Base-by-base conservation (phyloP, 2,329 filamentous ascomycete species). In the Chaetomiaceae sp. region DNA sequence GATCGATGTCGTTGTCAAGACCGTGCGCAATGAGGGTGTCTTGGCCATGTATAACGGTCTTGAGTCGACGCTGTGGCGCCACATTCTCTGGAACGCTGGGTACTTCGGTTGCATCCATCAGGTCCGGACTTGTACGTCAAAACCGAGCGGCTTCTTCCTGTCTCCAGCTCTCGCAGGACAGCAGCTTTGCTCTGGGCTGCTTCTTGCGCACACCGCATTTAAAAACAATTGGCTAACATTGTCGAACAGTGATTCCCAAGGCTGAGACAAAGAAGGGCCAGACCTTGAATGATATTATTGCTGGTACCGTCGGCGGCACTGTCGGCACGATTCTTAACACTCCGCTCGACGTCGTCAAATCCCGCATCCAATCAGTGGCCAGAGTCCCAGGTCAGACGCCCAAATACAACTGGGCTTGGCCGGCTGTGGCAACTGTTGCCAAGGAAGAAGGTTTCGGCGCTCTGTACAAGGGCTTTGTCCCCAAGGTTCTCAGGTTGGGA, bases 91-190 rank as follows among this genome's bases (percentile, higher is more conserved):
- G 91, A 96, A 96, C 73, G 84, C 88, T 13, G 92, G 91, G 54
- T 96, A 96, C 80, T 99, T 99, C 71, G 94, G 94, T 66, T 95
- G 90, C 73, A 99, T 99, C 70, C 96, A 95, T 84, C 94, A 99
- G 75, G 89, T 97, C 58, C 87, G 91, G 68, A 81, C 83, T 56
- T 76, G n/a, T n/a, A n/a, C n/a, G n/a, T n/a, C n/a, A n/a, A n/a
- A n/a, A n/a, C n/a, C n/a, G n/a, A n/a, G n/a, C n/a, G n/a, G n/a
- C n/a, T n/a, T n/a, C n/a, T n/a, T n/a, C n/a, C n/a, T n/a, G n/a
- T n/a, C n/a, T n/a, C n/a, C n/a, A n/a, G n/a, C n/a, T n/a, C n/a
- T n/a, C n/a, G n/a, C n/a, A n/a, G n/a, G n/a, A n/a, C n/a, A n/a
- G n/a, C n/a, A n/a, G n/a, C n/a, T n/a, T n/a, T n/a, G n/a, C n/a